phyloP scores from a whole-genome alignment of 192 early-diverging fungal species.

The Backusella tuberculispora region DNA sequence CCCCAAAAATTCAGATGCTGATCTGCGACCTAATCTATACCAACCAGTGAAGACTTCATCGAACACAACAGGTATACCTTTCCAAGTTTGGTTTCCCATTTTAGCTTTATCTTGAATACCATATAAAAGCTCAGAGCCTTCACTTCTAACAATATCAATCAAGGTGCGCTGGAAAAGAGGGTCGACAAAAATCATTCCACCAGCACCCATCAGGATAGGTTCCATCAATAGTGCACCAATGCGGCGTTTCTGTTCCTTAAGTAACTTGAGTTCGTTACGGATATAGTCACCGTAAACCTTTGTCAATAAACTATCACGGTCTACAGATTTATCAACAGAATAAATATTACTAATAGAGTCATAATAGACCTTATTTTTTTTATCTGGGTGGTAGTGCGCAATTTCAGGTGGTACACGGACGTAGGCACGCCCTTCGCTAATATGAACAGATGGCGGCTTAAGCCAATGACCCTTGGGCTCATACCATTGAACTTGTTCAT shows the following conservation, averaged over 20 bases:
- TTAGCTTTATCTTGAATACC: conserved; percentile 24
- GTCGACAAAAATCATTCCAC: conserved; percentile 84
- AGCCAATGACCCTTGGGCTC: conserved; percentile 71
- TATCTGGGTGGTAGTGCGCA: not conserved
- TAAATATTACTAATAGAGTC: conserved; percentile 24
- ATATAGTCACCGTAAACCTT: conserved; percentile 51
- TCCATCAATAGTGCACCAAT: conserved; percentile 74
- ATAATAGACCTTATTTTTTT: conserved; percentile 16
- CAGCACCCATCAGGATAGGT: conserved; percentile 80
- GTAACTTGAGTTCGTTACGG: conserved; percentile 36
- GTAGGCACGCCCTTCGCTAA: conserved; percentile 49
- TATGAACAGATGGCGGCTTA: conserved; percentile 60
- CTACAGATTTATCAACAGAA: conserved; percentile 15
- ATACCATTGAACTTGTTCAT: conserved; percentile 73
- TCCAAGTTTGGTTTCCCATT: conserved; percentile 34
- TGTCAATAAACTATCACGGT: conserved; percentile 31
- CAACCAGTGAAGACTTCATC: conserved; percentile 85
- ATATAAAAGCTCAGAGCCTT: conserved; percentile 32
- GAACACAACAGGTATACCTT: conserved; percentile 72
- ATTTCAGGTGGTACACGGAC: conserved; percentile 47
- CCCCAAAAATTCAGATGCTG: conserved; percentile 62
- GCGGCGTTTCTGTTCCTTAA: conserved; percentile 43
- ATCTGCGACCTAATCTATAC: conserved; percentile 64
- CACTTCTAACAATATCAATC: conserved; percentile 56
- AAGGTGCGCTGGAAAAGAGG: conserved; percentile 75